These are phyloP conservation scores for Xerocomellus intermedius DNA, from an alignment of 768 basidiomycete genomes.

Conservation along the genomic window DNA sequence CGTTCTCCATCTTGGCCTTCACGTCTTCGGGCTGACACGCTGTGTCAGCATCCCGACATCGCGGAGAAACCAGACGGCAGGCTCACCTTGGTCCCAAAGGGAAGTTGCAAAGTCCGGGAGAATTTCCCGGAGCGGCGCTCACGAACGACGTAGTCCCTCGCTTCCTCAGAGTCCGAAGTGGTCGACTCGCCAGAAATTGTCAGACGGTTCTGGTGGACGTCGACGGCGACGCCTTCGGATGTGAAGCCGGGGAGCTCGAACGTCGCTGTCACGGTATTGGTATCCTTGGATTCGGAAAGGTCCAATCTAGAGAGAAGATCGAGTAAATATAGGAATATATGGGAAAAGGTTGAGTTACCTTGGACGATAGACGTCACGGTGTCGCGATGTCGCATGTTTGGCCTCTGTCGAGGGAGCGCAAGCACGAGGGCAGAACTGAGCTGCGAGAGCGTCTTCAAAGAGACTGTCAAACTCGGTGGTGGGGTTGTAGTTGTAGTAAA, in stretches of 20 bases:
- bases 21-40: slow-evolving; percentile 41
- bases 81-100: slow-evolving; percentile 44
- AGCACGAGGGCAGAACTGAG: slow-evolving; percentile 5
- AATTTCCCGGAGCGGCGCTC: slow-evolving; percentile 48
- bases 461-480: slow-evolving; percentile 4
- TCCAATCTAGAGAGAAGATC: slow-evolving; percentile 38
- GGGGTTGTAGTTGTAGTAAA: slow-evolving; percentile 13
- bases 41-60: neutral
- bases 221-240: slow-evolving; percentile 47
- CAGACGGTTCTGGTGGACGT: slow-evolving; percentile 46
- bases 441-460: slow-evolving; percentile 23
- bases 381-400: neutral
- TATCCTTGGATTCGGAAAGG: slow-evolving; percentile 42
- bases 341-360: slow-evolving; percentile 14
- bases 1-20: slow-evolving; percentile 47
- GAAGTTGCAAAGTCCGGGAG: no score
- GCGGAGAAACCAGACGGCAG: neutral
- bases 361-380: slow-evolving; percentile 11
- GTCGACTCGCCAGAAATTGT: slow-evolving; percentile 46
- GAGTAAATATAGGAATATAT: neutral
- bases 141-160: slow-evolving; percentile 40
- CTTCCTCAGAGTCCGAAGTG: slow-evolving; percentile 31
- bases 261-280: slow-evolving; percentile 46
- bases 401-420: neutral
- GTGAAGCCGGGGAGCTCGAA: slow-evolving; percentile 57